Percentiles rank a stretch among this genome's conserved stretches.
phyloP scores from a whole-genome alignment of 2,329 filamentous ascomycete genomes.

The Aaosphaeria pasadenensis region DNA sequence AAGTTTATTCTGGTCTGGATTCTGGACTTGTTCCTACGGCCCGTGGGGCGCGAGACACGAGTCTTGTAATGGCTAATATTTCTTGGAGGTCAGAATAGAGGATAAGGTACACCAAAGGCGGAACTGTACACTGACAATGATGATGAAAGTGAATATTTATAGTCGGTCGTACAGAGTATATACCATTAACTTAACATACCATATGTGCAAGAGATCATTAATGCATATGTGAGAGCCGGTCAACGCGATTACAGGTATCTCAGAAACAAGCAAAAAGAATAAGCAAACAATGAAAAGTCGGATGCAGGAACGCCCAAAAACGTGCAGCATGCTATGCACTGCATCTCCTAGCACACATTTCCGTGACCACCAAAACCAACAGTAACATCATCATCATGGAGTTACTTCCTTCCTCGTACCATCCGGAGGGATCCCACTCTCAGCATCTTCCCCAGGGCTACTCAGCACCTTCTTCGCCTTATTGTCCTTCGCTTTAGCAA shows the following conservation, averaged over 20 bases:
- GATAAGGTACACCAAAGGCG: too few species aligned
- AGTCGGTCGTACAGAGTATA: too few species aligned
- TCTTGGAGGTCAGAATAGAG: too few species aligned
- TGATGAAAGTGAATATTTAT: too few species aligned
- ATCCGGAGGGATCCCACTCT: slow-evolving; percentile 33
- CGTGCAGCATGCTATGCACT: not conserved
- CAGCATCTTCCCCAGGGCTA: slow-evolving; percentile 31
- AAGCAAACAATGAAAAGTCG: not conserved
- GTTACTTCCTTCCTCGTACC: slow-evolving; percentile 7
- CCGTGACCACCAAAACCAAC: not conserved
- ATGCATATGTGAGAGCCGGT: slow-evolving; percentile 2
- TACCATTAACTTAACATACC: too few species aligned
- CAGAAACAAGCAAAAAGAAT: not conserved
- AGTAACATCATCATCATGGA: too few species aligned
- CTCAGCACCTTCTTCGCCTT: slow-evolving; percentile 27
- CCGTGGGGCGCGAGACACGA: too few species aligned
- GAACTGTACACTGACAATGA: too few species aligned
- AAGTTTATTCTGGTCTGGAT: too few species aligned
- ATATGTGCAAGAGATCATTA: too few species aligned
- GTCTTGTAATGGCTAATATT: too few species aligned
- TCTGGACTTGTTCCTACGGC: too few species aligned
- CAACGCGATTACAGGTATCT: slow-evolving; percentile 15
- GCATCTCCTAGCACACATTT: not conserved
- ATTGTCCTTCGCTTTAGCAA: slow-evolving; percentile 17
- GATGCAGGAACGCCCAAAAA: not conserved